These are phyloP conservation scores for Candida tammaniensis DNA, from an alignment of 805 yeast species.

Conservation along the genomic window DNA sequence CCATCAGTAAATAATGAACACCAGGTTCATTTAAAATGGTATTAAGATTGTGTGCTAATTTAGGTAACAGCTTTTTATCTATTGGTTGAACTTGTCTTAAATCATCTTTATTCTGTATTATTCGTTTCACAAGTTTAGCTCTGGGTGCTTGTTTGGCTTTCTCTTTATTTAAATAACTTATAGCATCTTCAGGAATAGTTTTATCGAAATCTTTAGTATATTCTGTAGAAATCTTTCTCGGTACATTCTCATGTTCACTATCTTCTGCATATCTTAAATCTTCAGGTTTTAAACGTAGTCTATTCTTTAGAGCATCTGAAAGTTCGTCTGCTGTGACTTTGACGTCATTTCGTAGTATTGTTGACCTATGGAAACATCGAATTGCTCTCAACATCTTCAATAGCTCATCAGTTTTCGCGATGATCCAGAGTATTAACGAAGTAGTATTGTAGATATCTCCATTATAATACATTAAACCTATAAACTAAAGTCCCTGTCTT, in stretches of 20 bases:
- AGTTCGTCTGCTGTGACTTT: slow-evolving; percentile 12
- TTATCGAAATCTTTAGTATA: slow-evolving; percentile 5
- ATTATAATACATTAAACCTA: slow-evolving; percentile 3
- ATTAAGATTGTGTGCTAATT: slow-evolving; percentile 62
- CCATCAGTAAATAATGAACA: slow-evolving; percentile 76
- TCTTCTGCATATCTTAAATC: slow-evolving; percentile 5
- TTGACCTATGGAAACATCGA: slow-evolving; percentile 1
- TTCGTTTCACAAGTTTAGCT: slow-evolving; percentile 1
- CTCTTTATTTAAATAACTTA: neutral
- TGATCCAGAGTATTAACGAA: neutral
- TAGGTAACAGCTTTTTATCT: slow-evolving; percentile 43
- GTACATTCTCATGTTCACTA: slow-evolving; percentile 6
- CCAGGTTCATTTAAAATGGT: slow-evolving; percentile 76
- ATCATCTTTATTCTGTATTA: slow-evolving; percentile 4
- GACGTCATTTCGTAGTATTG: neutral
- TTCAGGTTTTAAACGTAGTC: slow-evolving; percentile 6
- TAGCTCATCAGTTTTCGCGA: slow-evolving; percentile 5
- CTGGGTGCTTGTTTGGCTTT: neutral
- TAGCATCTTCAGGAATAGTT: slow-evolving; percentile 2
- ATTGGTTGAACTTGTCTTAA: slow-evolving; percentile 15
- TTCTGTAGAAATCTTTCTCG: slow-evolving; percentile 1
- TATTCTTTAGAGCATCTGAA: slow-evolving; percentile 7
- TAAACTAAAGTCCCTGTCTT: slow-evolving; percentile 6
- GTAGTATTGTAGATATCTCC: neutral
- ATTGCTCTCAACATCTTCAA: slow-evolving; percentile 1